phyloP scores from a whole-genome alignment of 2,329 filamentous ascomycete species.

The Colletotrichum sp. region DNA sequence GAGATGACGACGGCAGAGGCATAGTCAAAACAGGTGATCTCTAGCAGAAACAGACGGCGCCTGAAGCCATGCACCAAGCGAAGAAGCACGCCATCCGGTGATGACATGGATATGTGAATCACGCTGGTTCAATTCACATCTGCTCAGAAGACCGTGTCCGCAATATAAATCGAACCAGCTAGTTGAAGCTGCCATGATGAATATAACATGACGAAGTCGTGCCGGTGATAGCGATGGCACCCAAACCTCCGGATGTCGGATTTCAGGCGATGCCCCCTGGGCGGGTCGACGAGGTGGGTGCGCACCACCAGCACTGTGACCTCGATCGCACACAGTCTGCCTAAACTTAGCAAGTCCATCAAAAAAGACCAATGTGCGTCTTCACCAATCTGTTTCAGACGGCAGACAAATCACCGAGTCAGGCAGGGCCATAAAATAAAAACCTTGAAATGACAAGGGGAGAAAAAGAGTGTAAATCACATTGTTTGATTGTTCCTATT shows the following conservation, averaged over 20 bases:
- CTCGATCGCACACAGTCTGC: background rate
- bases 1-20: background rate
- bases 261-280: background rate
- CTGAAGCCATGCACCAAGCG: background rate
- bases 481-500: background rate
- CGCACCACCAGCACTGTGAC: background rate
- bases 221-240: background rate
- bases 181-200: background rate
- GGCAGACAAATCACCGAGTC: background rate
- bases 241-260: background rate
- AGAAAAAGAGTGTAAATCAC: background rate
- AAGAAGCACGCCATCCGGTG: background rate
- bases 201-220: background rate
- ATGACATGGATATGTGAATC: background rate
- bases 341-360: background rate
- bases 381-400: background rate
- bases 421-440: background rate
- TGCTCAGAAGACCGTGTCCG: background rate
- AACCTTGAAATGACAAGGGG: background rate
- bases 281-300: background rate
- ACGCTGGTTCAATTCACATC: background rate
- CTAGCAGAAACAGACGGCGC: background rate
- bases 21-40: background rate
- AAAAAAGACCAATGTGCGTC: background rate
- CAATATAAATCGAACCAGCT: background rate